phyloP scores from a whole-genome alignment of 192 early-diverging fungal genomes.

The Coemansia furcata region DNA sequence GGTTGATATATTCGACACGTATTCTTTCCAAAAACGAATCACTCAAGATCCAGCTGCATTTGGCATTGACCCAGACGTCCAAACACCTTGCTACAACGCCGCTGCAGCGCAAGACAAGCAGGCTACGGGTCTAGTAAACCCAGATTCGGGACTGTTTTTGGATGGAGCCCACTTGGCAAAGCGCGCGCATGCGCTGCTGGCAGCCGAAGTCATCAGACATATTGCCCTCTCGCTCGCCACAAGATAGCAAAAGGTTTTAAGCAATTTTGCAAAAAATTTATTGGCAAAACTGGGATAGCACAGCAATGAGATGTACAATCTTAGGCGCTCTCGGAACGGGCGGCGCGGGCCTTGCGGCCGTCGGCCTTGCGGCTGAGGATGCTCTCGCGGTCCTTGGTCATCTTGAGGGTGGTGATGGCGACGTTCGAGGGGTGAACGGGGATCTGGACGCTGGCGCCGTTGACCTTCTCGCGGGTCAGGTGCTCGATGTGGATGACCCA shows the following conservation, averaged over 20 bases:
- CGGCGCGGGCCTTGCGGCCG: conserved; percentile 33
- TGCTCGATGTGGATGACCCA: conserved; percentile 99
- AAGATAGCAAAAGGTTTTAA: neutral
- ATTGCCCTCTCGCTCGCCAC: conserved; percentile 6
- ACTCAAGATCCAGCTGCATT: neutral
- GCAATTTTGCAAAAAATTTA: neutral
- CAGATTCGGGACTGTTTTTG: conserved; percentile 30
- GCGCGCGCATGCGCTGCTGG: conserved; percentile 37
- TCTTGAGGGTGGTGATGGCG: conserved; percentile 89
- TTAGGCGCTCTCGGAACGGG: conserved; percentile 29
- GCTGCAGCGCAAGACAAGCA: neutral
- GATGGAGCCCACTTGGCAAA: conserved; percentile 40
- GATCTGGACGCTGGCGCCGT: conserved; percentile 87
- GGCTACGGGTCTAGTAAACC: neutral
- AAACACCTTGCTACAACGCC: conserved; percentile 9
- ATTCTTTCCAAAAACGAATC: conserved; percentile 31
- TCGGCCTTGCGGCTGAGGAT: conserved; percentile 87
- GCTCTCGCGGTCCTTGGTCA: conserved; percentile 94
- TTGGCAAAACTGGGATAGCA: neutral
- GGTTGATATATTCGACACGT: conserved; percentile 36
- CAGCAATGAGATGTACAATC: neutral
- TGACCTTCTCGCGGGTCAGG: conserved; percentile 95
- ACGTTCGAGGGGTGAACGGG: conserved; percentile 99
- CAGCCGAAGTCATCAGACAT: conserved; percentile 15
- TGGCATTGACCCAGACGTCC: conserved; percentile 25